Evolutionary conservation across 208 protist species (phyloP), one percentile per base, ranked within the genome.

Genomic region (Leishmania guyanensis): DNA sequence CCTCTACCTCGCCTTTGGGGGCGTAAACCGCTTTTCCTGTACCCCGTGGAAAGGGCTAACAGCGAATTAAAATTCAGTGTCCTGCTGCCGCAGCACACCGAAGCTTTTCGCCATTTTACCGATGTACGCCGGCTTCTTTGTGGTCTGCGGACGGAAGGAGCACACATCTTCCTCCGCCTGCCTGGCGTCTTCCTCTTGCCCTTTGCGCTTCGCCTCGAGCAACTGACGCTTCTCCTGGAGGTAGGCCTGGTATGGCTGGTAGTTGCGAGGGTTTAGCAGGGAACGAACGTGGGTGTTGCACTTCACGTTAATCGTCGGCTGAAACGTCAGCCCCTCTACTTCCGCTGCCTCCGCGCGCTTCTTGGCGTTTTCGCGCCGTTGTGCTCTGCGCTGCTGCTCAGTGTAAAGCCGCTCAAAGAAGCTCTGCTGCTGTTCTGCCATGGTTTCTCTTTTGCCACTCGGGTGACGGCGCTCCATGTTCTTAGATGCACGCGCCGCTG

Each of bases 31-130:
- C 0, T 48, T 36, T 36, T 43, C 8, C 58, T 64, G 26, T 16
- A 20, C 58, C 26, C 58, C 36, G 4, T 50, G 66, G 8, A 20
- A 46, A 46, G 68, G 39, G 39, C 12, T 8, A 33, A 4, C 68
- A 26, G 9, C 22, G 39, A 29, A 3, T 77, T 65, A 91, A 81
- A 90, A 87, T 48, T 94, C 87, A 9, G 71, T 68, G 64, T 92
- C 87, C 65, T 92, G 86, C 48, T 92, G 84, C 3, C 91, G 88
- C 60, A 96, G 79, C 70, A 92, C 83, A 74, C 89, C 88, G 82
- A 95, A 96, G 79, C 86, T 91, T 36, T 86, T 90, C 1, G 91
- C 88, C 91, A 96, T 96, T 60, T 89, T 88, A 3, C 86, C 73
- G 51, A 97, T 87, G 81, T 96, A 97, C 29, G 86, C 75, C 0